Base-by-base conservation (phyloP, 805 yeast genomes). In the Metschnikowia drakensbergensis region DNA sequence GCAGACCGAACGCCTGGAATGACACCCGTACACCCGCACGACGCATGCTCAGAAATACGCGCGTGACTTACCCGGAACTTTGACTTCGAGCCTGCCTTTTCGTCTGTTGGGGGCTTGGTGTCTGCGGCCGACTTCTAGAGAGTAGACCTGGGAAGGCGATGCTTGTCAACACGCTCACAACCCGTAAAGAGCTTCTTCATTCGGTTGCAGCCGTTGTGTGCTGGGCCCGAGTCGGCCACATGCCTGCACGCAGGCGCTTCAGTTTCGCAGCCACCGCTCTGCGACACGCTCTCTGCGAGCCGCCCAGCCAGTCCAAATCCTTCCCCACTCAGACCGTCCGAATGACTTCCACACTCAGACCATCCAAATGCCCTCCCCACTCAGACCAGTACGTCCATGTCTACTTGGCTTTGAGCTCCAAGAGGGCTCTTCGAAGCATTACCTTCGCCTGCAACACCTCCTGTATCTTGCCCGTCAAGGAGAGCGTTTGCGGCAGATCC, bases 401-500 rank as follows among this genome's bases (percentile, higher is more conserved):
- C 13, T 9, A 30, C 27, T 25, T 40, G 11, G 17, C 26, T 22
- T 32, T 32, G n/a, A 29, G 44, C 33, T 51, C 54, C 7, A 46
- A 9, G 27, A 54, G 36, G 10, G 54, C 55, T 8, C 49, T 47
- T 22, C 52, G 48, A 23, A 52, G 49, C 49, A 49, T 48, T 29
- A 45, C 41, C 40, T 48, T 47, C 8, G 55, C 55, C 27, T 45
- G 54, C 10, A 41, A 40, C 1, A 54, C 48, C 28, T 52, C 52
- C 11, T 39, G 51, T n/a, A 50, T 49, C 6, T 39, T 41, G 6
- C 59, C 59, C 9, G 48, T 46, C 26, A 55, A 44, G 5, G 48
- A 41, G 29, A 54, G 39, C 11, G 50, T 50, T 44, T 54, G 58
- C 13, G 46, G 51, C 42, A 47, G 34, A 42, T 49, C 51, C 25